Percentiles rank a stretch among this genome's conserved stretches.
These are phyloP conservation scores for Mycena alexandri DNA, from an alignment of 768 basidiomycete species.

Conservation along the genomic window DNA sequence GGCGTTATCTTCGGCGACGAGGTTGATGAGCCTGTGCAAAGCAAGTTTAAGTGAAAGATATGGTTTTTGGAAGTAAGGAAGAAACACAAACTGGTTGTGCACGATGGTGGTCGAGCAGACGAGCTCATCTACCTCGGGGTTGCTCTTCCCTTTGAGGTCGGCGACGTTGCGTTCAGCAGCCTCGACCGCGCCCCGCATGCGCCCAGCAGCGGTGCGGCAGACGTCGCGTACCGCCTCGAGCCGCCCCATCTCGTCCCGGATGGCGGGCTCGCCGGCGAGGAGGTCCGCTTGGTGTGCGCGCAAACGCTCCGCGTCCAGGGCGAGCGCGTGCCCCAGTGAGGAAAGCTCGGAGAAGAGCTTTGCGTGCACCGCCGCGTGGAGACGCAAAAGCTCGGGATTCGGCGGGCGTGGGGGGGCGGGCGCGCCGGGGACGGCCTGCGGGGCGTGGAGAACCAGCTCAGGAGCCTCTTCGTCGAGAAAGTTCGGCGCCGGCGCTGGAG, in stretches of 20 bases:
- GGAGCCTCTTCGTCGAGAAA: slow-evolving; percentile 74
- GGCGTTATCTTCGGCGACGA: slow-evolving; percentile 99
- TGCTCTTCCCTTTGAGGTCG: slow-evolving; percentile 85
- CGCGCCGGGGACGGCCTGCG: slow-evolving; percentile 38
- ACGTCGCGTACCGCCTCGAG: slow-evolving; percentile 94
- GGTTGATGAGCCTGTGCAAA: slow-evolving; percentile 81
- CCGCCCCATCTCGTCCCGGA: slow-evolving; percentile 95
- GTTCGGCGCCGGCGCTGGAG: slow-evolving; percentile 59
- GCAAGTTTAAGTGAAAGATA: slow-evolving; percentile 7
- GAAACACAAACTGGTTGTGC: slow-evolving; percentile 89
- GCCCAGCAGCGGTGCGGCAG: slow-evolving; percentile 81
- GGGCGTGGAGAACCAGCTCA: slow-evolving; percentile 20
- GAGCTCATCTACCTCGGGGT: slow-evolving; percentile 96
- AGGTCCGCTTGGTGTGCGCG: slow-evolving; percentile 88
- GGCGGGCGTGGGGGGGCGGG: slow-evolving; percentile 84
- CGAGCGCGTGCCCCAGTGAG: slow-evolving; percentile 74
- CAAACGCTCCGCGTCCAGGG: slow-evolving; percentile 78
- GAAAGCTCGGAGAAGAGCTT: slow-evolving; percentile 80
- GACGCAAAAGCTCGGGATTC: slow-evolving; percentile 87
- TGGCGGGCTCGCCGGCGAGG: slow-evolving; percentile 90
- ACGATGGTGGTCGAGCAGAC: slow-evolving; percentile 97
- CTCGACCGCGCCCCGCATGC: slow-evolving; percentile 72
- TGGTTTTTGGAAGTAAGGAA: too few species aligned
- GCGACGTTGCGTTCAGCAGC: slow-evolving; percentile 80
- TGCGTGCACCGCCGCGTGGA: slow-evolving; percentile 83